Evolutionary conservation across 2,329 filamentous ascomycete species (phyloP).

Genomic region (Ceratocystis huliohia): DNA sequence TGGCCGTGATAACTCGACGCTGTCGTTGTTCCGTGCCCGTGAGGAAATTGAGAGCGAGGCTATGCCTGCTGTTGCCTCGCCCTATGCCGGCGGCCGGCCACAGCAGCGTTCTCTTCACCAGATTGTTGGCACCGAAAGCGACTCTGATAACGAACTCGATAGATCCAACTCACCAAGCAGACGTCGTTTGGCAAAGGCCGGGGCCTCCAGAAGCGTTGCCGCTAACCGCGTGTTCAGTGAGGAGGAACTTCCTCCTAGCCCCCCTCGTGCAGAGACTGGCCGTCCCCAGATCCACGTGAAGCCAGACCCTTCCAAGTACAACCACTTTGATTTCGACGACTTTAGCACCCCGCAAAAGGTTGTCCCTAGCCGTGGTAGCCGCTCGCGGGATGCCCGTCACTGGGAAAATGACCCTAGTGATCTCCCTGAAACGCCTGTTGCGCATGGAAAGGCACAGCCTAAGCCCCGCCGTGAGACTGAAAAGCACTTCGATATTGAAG

Average conservation of each 20-base stretch:
- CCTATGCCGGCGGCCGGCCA: slow-evolving; percentile 47
- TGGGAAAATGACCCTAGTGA: slow-evolving; percentile 55
- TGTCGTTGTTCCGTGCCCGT: slow-evolving; percentile 62
- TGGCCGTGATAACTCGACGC: slow-evolving; percentile 42
- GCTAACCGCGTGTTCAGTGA: slow-evolving; percentile 44
- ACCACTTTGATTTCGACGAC: slow-evolving; percentile 52
- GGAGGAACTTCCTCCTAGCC: slow-evolving; percentile 53
- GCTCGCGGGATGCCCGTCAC: slow-evolving; percentile 60
- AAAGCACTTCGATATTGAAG: slow-evolving; percentile 70
- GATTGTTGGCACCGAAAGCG: slow-evolving; percentile 46
- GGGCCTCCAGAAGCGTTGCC: slow-evolving; percentile 42
- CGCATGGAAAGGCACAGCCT: slow-evolving; percentile 42
- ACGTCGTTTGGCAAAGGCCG: slow-evolving; percentile 37
- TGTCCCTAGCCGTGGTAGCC: slow-evolving; percentile 44
- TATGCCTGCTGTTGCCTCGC: slow-evolving; percentile 42
- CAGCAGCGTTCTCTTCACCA: slow-evolving; percentile 60
- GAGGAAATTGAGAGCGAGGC: slow-evolving; percentile 44
- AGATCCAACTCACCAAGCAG: slow-evolving; percentile 37
- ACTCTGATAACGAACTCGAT: slow-evolving; percentile 33
- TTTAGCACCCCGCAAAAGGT: slow-evolving; percentile 71
- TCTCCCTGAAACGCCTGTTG: slow-evolving; percentile 40
- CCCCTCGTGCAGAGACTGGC: slow-evolving; percentile 33
- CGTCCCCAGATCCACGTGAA: slow-evolving; percentile 17
- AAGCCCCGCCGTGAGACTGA: slow-evolving; percentile 67
- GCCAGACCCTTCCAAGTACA: slow-evolving; percentile 19